Percentiles rank a stretch among this genome's conserved stretches.
Evolutionary conservation across 2,329 filamentous ascomycete species (phyloP).

Genomic region (Pseudocercospora fijiensis): DNA sequence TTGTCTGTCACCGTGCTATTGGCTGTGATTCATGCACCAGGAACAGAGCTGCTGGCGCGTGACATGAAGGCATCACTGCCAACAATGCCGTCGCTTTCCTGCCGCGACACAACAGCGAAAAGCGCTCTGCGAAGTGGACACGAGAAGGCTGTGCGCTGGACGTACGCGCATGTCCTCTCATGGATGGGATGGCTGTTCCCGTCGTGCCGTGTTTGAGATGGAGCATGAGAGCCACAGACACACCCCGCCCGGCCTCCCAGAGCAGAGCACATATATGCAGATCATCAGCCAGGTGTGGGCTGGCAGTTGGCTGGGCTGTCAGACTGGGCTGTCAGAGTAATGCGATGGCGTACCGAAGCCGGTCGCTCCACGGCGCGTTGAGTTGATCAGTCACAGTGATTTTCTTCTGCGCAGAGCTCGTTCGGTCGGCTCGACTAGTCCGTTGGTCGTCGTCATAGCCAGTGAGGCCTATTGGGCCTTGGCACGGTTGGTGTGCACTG

Average conservation of each 20-base stretch:
- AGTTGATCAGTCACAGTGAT: neutral
- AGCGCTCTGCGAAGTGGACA: neutral
- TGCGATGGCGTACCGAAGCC: constrained; percentile 6
- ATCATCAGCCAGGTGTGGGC: constrained; percentile 1
- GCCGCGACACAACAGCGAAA: neutral
- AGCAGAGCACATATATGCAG: constrained; percentile 5
- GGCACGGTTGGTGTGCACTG: neutral
- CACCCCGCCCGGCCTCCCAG: constrained; percentile 5
- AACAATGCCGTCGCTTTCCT: neutral
- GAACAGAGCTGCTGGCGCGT: constrained; percentile 11
- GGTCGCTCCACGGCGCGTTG: neutral
- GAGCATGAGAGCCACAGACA: neutral
- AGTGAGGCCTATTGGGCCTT: neutral
- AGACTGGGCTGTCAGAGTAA: constrained; percentile 3
- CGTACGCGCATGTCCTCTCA: neutral
- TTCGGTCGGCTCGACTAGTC: constrained; percentile 4
- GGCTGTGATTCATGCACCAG: constrained; percentile 17
- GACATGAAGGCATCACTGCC: constrained; percentile 13
- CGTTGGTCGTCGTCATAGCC: neutral
- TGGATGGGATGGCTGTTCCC: constrained; percentile 3
- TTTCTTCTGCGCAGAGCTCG: constrained; percentile 4
- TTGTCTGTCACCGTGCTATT: constrained; percentile 13
- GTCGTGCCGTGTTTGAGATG: constrained; percentile 3
- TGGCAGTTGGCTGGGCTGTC: constrained; percentile 2
- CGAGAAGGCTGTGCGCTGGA: constrained; percentile 7